Evolutionary conservation across 23 red algal genomes (phyloP), one percentile per base, ranked within the genome.

Genomic region (Gracilaria domingensis): DNA sequence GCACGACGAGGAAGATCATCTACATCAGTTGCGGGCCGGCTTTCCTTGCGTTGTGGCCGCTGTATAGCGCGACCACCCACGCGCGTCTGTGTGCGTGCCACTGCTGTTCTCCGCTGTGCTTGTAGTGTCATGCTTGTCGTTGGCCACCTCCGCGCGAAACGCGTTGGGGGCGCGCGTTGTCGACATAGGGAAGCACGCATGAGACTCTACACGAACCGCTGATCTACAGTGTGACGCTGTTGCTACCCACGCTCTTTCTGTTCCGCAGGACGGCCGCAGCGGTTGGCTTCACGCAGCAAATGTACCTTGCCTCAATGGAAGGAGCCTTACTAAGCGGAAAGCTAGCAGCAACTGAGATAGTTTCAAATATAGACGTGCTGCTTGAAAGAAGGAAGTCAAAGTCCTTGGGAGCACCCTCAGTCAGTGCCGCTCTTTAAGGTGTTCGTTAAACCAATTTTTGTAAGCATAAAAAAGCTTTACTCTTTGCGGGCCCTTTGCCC

Each of bases 261-360:
- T 82, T 60, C 51, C 34, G 37, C 16, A 82, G 8, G 30, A 4
- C 58, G 40, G 58, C 58, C 9, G 79, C 79, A 0, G 79, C 53
- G 16, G 37, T 82, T 4, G 79, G 96, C 81, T 98, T 87, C 66
- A 98, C 97, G 53, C 48, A 80, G 66, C 97, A 98, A 61, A 95
- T 96, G 94, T 98, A 98, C 71, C 87, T 98, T 11, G 97, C 97
- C 34, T 93, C 86, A 13, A 98, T 98, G 97, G 97, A 98, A 48
- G 97, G 97, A 23, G 97, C 97, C 12, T 90, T 96, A 14, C 70
- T 98, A 36, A 94, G 89, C 79, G 97, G 97, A 2, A 98, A 98
- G 69, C 44, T 98, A 29, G 97, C 97, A 0, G 97, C 97, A 4
- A 78, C 86, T 64, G 90, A 93, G 54, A 74, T 98, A 79, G 84